Evolutionary conservation across 192 early-diverging fungal genomes (phyloP).

Genomic region (Umbelopsis sp.): DNA sequence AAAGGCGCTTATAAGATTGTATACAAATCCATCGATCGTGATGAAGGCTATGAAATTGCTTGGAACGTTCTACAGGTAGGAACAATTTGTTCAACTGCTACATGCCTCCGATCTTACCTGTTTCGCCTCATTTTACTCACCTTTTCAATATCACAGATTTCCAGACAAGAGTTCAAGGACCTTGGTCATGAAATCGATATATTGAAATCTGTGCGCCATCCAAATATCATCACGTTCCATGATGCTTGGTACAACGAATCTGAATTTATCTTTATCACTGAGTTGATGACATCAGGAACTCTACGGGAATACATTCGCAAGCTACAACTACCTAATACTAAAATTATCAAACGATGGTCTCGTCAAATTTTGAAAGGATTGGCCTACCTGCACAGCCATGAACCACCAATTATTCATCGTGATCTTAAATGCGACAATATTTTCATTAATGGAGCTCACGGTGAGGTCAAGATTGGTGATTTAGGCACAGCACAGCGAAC

Average conservation of each 20-base stretch:
- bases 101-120: too few species aligned
- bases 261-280: conserved; percentile 82
- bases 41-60: conserved; percentile 88
- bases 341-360: conserved; percentile 81
- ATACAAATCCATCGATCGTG: conserved; percentile 84
- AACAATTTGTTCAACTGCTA: not conserved
- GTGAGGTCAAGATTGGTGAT: conserved; percentile 84
- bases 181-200: conserved; percentile 78
- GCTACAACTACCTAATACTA: conserved; percentile 70
- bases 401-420: conserved; percentile 81
- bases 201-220: conserved; percentile 76
- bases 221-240: conserved; percentile 83
- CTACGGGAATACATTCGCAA: conserved; percentile 78
- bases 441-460: conserved; percentile 84
- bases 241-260: conserved; percentile 75
- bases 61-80: conserved; percentile 82
- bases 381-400: conserved; percentile 74
- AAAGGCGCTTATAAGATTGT: conserved; percentile 90
- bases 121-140: not conserved
- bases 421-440: conserved; percentile 88
- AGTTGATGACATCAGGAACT: conserved; percentile 87
- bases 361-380: conserved; percentile 80
- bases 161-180: conserved; percentile 73
- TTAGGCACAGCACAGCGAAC: conserved; percentile 73
- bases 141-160: conserved; percentile 50